These are phyloP conservation scores for Tetrapisispora taiwanensis DNA, from an alignment of 805 yeast genomes.

Conservation along the genomic window DNA sequence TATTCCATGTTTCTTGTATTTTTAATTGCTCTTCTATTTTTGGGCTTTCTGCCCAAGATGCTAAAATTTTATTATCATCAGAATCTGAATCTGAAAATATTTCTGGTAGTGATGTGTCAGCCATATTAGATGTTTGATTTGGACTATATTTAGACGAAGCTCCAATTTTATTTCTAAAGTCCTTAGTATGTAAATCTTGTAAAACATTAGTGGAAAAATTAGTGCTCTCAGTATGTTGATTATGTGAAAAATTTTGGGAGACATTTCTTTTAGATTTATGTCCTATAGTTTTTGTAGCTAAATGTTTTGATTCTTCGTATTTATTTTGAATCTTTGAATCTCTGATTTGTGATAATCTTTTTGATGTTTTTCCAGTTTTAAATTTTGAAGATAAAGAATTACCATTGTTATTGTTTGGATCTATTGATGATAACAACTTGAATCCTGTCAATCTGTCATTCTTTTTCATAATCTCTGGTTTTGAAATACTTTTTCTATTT, in stretches of 20 bases:
- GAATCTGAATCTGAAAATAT: conserved; percentile 46
- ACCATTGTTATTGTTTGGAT: conserved; percentile 8
- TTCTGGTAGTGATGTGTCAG: conserved; percentile 34
- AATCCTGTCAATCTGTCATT: conserved; percentile 24
- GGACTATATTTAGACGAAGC: conserved; percentile 3
- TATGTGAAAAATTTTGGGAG: neutral
- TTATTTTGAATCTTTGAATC: conserved; percentile 1
- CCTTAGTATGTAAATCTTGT: conserved; percentile 23
- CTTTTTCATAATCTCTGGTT: neutral
- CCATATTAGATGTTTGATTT: conserved; percentile 1
- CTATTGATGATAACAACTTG: conserved; percentile 19
- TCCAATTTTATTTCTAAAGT: conserved; percentile 23
- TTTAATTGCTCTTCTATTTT: conserved; percentile 37
- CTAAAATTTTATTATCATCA: conserved; percentile 38
- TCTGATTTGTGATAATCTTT: conserved; percentile 1
- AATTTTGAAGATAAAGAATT: neutral
- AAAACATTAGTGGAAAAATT: conserved; percentile 10
- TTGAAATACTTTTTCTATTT: neutral
- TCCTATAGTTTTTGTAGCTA: neutral
- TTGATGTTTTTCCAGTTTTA: neutral
- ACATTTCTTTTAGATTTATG: neutral
- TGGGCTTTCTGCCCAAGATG: conserved; percentile 57
- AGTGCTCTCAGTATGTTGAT: neutral
- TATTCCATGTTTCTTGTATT: conserved; percentile 47
- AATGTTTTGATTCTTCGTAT: conserved; percentile 2